Base-by-base conservation (phyloP, 169 alveolate species). In the Cryptosporidium xiaoi region DNA sequence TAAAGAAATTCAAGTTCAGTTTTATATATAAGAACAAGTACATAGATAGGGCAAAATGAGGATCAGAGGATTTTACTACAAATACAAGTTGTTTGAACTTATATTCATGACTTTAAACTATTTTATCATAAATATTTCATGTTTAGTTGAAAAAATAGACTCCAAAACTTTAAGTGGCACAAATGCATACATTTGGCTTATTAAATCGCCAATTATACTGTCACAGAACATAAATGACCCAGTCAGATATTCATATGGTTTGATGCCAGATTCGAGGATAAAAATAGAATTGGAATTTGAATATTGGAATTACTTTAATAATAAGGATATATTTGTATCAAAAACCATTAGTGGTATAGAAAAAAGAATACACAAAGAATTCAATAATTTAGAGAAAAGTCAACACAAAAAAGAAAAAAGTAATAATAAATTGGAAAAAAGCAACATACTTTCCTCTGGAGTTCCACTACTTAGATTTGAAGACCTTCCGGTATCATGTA, bases 161-260 rank as follows among this genome's bases (percentile, higher is more conserved):
- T 77, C 87, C 15, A 77, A 33, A 40, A 77, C 71, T 12, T 40
- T 62, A 6, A 36, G 77, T 24, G 77, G 87, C 7, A 3, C 71
- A 48, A 77, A 77, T 77, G 87, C 77, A 3, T 77, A 77, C 36
- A 77, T 77, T 77, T 77, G 87, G 87, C 27, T 77, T 18, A 62
- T 77, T 29, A 77, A 77, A 31, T 77, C 87, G 2, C 87, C 87
- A 60, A 77, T 31, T 60, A 56, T 77, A 27, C 31, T 77, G 12
- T 60, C 87, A 36, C 87, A 77, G 18, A 62, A 51, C 31, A 60
- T 77, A 33, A 77, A 77, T 77, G 87, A 77, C 24, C 87, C 87
- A 60, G 18, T 46, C 24, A 77, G 87, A 48, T 77, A 77, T 62
- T 77, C 87, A 3, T 77, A 60, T 60, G 87, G 87, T 7, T 40